Evolutionary conservation across 495 filamentous ascomycete genomes (phyloP).

Genomic region (Diplogelasinospora grovesii): DNA sequence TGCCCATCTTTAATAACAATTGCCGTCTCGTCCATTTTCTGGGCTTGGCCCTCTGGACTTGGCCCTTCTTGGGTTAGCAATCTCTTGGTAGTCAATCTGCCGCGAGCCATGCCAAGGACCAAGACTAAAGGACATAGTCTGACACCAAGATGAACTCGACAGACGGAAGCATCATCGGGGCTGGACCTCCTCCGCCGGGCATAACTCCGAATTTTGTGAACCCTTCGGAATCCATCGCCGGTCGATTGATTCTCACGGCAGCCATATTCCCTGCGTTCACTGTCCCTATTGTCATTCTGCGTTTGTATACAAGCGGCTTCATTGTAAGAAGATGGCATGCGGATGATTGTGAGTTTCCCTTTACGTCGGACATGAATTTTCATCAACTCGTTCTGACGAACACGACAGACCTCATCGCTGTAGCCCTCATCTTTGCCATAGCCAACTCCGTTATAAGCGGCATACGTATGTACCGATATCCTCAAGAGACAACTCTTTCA

Average conservation of each 20-base stretch:
- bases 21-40: too few relatives aligned
- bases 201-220: slow-evolving; percentile 22
- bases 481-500: too few relatives aligned
- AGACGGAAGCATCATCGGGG: neutral
- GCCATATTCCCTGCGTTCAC: slow-evolving; percentile 15
- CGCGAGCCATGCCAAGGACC: too few relatives aligned
- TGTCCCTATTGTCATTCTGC: slow-evolving; percentile 13
- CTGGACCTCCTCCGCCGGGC: slow-evolving; percentile 11
- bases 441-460: slow-evolving; percentile 2
- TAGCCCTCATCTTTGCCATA: slow-evolving; percentile 5
- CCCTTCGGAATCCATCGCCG: slow-evolving; percentile 17
- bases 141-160: neutral
- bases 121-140: too few relatives aligned
- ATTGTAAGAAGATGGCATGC: slow-evolving; percentile 19
- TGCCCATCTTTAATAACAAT: too few relatives aligned
- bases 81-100: too few relatives aligned
- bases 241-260: slow-evolving; percentile 13
- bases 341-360: slow-evolving; percentile 20
- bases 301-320: slow-evolving; percentile 15
- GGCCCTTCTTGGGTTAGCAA: too few relatives aligned
- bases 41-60: too few relatives aligned
- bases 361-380: too few relatives aligned
- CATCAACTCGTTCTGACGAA: too few relatives aligned
- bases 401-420: slow-evolving; percentile 8
- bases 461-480: slow-evolving; percentile 1